Evolutionary conservation across 176 grass and related monocot genomes (phyloP).

Genomic region (Eragrostis nindensis): DNA sequence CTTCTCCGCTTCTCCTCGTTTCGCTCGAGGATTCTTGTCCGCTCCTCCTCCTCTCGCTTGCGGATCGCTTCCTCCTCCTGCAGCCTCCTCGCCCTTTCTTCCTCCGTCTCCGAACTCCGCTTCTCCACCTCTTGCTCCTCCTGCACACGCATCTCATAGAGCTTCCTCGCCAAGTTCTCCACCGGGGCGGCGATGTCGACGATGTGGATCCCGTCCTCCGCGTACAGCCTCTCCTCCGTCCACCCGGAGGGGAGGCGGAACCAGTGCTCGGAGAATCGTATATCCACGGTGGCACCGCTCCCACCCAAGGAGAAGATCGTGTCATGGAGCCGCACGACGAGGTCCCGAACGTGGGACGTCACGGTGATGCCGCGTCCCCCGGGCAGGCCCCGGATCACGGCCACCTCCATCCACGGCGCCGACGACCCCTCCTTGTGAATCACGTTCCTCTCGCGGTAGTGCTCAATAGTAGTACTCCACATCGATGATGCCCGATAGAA

Average conservation of each 20-base stretch:
- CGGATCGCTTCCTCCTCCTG: not conserved
- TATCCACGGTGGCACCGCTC: not conserved
- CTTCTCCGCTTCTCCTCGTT: not conserved
- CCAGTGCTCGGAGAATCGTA: not conserved
- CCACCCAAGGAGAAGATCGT: not conserved
- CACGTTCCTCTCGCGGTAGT: not conserved
- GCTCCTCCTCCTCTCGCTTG: not conserved
- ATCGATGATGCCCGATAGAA: not conserved
- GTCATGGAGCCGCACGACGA: conserved; percentile 10
- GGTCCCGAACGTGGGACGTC: not conserved
- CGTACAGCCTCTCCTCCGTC: conserved; percentile 14
- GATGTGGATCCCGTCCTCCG: not conserved
- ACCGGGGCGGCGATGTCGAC: not conserved
- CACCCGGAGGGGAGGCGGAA: not conserved
- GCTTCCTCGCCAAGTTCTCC: not conserved
- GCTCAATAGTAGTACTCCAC: not conserved
- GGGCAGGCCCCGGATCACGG: conserved; percentile 5
- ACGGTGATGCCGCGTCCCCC: not conserved
- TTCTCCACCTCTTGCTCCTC: not conserved
- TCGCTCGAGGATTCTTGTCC: not conserved
- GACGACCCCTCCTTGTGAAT: not conserved
- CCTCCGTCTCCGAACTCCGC: not conserved
- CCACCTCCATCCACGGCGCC: not conserved
- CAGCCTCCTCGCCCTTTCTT: not conserved
- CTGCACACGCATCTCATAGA: not conserved